Evolutionary conservation across 371 early-diverging fungal genomes (phyloP).

Genomic region (Mycotypha africana): DNA sequence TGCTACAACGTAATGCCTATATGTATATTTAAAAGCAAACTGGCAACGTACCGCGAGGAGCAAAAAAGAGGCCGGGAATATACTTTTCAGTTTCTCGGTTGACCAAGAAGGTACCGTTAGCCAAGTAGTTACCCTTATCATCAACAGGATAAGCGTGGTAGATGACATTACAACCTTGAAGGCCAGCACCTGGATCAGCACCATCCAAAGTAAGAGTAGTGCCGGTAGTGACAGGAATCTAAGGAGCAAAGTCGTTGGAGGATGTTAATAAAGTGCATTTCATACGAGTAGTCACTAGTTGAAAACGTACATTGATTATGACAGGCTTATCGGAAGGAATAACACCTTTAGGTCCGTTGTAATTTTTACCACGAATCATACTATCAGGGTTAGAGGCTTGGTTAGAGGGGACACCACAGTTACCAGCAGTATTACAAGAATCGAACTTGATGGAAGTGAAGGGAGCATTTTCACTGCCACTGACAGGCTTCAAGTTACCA

Average conservation of each 20-base stretch:
- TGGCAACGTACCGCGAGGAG: slow-evolving; percentile 3
- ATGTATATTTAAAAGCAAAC: too few relatives aligned
- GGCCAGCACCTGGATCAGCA: not conserved
- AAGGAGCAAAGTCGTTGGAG: not conserved
- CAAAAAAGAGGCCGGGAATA: slow-evolving; percentile 2
- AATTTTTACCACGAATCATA: not conserved
- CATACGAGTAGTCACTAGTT: too few relatives aligned
- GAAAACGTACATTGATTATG: slow-evolving; percentile 3
- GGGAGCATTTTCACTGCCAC: not conserved
- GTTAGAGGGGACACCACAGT: not conserved
- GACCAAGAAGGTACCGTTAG: slow-evolving; percentile 1
- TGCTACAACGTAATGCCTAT: too few relatives aligned
- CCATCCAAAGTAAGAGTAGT: slow-evolving; percentile 1
- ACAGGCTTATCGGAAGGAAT: slow-evolving; percentile 2
- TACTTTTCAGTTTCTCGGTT: not conserved
- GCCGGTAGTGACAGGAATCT: slow-evolving; percentile 4
- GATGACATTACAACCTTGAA: not conserved
- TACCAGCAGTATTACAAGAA: not conserved
- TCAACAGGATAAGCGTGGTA: slow-evolving; percentile 6
- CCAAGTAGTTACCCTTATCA: not conserved
- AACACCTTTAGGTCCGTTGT: not conserved
- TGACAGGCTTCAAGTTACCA: not conserved
- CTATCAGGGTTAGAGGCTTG: not conserved
- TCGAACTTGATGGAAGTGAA: slow-evolving; percentile 1
- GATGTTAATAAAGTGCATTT: not conserved